Percentiles rank a stretch among this genome's conserved stretches.
Conservation (phyloP, 1,139 yeast species). For the Geotrichum citri-aurantii region DNA sequence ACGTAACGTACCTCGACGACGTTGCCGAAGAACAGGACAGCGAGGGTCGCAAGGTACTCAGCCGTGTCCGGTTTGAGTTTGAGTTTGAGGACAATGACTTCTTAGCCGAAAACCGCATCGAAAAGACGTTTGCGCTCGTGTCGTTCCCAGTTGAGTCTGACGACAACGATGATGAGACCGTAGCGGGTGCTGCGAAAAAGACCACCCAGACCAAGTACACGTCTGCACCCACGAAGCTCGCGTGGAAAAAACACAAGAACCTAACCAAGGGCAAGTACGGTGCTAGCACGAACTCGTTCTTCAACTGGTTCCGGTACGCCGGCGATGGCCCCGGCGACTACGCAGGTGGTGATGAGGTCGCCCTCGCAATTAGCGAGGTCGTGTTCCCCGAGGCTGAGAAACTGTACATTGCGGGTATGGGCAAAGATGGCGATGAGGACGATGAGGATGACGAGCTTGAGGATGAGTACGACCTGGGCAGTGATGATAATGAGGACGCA, state of each 20-base stretch:
- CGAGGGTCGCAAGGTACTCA: neutral
- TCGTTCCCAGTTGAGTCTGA: conserved; percentile 10
- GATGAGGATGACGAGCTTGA: conserved; percentile 19
- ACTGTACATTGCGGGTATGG: conserved; percentile 28
- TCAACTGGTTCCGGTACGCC: conserved; percentile 35
- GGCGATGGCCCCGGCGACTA: conserved; percentile 36
- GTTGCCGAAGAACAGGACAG: conserved; percentile 30
- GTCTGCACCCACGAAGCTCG: conserved; percentile 31
- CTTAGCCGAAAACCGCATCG: conserved; percentile 27
- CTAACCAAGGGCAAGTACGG: conserved; percentile 28
- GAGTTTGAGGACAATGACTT: conserved; percentile 34
- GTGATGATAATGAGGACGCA: conserved; percentile 29
- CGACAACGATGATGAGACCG: conserved; percentile 18
- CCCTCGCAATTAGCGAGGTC: conserved; percentile 36
- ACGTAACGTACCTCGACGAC: conserved; percentile 28
- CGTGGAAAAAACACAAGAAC: conserved; percentile 37
- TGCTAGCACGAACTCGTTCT: conserved; percentile 34
- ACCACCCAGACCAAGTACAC: conserved; percentile 4
- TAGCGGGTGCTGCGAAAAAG: neutral
- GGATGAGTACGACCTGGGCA: conserved; percentile 26
- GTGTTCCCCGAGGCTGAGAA: conserved; percentile 40
- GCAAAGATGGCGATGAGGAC: conserved; percentile 23
- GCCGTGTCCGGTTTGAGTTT: conserved; percentile 24
- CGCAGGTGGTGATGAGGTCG: conserved; percentile 35
- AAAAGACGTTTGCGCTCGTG: conserved; percentile 29